A percentile compares a stretch with the other conserved stretches of the same genome.
These are phyloP conservation scores for Erodium texanum DNA, from an alignment of 441 rosid genomes.

Conservation along the genomic window DNA sequence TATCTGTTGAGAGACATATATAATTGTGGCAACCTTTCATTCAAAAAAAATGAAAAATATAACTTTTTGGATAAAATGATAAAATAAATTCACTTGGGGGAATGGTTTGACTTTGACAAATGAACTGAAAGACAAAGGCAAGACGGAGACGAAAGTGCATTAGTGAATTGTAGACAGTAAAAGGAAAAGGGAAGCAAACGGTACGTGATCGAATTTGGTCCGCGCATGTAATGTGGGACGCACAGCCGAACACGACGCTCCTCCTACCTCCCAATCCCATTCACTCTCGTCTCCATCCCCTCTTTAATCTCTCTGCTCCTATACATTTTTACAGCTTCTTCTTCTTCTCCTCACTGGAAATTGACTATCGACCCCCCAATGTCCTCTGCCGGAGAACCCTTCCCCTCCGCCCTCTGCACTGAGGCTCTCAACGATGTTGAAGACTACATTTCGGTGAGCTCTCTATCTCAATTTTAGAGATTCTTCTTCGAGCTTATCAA, in stretches of 20 bases:
- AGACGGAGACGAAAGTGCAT: neutral
- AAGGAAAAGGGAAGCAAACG: constrained; percentile 10
- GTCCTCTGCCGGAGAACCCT: constrained; percentile 25
- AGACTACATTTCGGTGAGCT: constrained; percentile 44
- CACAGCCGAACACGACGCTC: constrained; percentile 33
- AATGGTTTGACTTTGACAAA: too few relatives aligned
- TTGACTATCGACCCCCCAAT: neutral
- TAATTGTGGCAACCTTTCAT: too few relatives aligned
- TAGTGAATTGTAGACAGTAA: neutral
- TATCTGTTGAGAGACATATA: too few relatives aligned
- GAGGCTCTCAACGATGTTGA: constrained; percentile 41
- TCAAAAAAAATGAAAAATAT: too few relatives aligned
- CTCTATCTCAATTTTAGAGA: neutral
- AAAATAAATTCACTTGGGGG: too few relatives aligned
- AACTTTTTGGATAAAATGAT: too few relatives aligned
- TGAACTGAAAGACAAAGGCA: neutral
- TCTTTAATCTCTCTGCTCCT: neutral
- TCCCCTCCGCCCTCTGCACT: neutral
- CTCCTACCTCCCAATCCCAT: neutral
- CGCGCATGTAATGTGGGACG: constrained; percentile 45
- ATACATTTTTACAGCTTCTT: constrained; percentile 21
- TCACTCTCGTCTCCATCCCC: neutral
- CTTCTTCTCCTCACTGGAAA: neutral
- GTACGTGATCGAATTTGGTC: constrained; percentile 31
- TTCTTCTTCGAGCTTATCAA: too few relatives aligned